Percentiles rank a stretch among this genome's conserved stretches.
These are phyloP conservation scores for Globisporangium paroecandrum DNA, from an alignment of 352 stramenopile species.

Conservation along the genomic window DNA sequence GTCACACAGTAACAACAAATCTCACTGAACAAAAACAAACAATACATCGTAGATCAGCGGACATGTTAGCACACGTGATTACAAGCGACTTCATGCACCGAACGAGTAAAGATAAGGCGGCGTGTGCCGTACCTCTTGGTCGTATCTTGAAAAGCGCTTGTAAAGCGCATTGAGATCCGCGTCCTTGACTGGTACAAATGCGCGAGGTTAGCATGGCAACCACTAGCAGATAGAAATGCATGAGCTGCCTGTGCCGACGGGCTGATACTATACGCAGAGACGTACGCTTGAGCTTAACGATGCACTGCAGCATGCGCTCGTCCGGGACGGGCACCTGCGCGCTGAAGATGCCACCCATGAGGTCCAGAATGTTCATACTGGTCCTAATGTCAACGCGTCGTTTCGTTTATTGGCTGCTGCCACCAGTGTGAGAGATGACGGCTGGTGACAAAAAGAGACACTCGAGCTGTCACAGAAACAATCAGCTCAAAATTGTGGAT, in stretches of 20 bases:
- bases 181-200: slow-evolving; percentile 39
- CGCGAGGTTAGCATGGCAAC: background rate
- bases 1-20: background rate
- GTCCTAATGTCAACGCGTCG: background rate
- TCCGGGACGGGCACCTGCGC: slow-evolving; percentile 49
- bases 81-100: no score
- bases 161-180: slow-evolving; percentile 54
- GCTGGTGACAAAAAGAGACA: slow-evolving; percentile 5
- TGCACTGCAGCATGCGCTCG: slow-evolving; percentile 70
- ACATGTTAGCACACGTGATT: background rate
- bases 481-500: background rate
- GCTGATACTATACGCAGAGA: background rate
- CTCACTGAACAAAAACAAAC: background rate
- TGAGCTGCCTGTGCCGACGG: background rate
- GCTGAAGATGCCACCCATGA: slow-evolving; percentile 50
- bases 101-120: background rate
- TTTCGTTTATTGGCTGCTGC: slow-evolving; percentile 6
- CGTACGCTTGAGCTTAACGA: slow-evolving; percentile 61
- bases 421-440: background rate
- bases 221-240: background rate
- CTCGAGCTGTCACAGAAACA: background rate
- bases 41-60: background rate
- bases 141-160: slow-evolving; percentile 53
- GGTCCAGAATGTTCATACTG: background rate
- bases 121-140: slow-evolving; percentile 47